Evolutionary conservation across 176 grass and related monocot genomes (phyloP).

Genomic region (Hordeum vulgare): DNA sequence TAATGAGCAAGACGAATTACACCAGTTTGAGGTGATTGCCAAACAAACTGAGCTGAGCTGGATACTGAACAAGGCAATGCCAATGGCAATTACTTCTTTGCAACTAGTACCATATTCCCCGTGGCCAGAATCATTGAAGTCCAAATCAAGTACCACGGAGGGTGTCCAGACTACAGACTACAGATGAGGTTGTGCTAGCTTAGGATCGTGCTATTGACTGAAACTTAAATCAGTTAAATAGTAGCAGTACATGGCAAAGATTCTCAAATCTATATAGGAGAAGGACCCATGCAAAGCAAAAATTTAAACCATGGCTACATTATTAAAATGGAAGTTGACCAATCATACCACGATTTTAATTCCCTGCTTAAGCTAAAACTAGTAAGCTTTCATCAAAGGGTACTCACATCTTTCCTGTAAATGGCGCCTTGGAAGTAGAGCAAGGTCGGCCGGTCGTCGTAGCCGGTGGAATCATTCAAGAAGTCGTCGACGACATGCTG

Average conservation of each 20-base stretch:
- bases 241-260: not conserved
- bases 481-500: slow-evolving; percentile 57
- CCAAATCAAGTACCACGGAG: slow-evolving; percentile 11
- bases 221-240: not conserved
- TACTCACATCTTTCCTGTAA: slow-evolving; percentile 92
- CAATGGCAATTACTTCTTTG: not conserved
- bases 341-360: not conserved
- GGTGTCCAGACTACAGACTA: not conserved
- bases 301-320: not conserved
- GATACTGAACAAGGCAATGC: not conserved
- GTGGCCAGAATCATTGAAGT: not conserved
- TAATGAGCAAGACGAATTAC: not conserved
- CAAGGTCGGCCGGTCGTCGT: slow-evolving; percentile 59
- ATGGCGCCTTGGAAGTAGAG: slow-evolving; percentile 94
- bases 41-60: not conserved
- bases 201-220: not conserved
- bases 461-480: slow-evolving; percentile 63
- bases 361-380: not conserved
- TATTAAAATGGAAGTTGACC: slow-evolving; percentile 2
- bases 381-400: not conserved
- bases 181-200: not conserved
- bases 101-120: not conserved
- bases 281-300: slow-evolving; percentile 9
- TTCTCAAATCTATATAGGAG: slow-evolving; percentile 15
- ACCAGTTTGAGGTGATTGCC: not conserved